phyloP scores from a whole-genome alignment of 129 eudicot species.

The Flaveria brownii region DNA sequence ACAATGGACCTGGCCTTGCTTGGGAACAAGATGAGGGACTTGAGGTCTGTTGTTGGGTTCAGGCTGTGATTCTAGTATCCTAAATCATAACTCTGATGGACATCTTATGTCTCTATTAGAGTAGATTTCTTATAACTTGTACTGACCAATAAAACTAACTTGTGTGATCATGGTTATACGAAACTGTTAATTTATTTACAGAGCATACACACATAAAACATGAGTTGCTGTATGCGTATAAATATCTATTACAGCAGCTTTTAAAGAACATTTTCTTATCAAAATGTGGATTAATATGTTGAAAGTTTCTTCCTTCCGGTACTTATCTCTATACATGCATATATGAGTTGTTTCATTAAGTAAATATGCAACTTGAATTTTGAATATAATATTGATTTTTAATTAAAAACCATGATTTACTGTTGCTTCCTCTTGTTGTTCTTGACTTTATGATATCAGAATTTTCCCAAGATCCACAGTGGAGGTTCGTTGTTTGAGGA shows the following conservation, averaged over 20 bases:
- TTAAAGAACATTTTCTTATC: not conserved
- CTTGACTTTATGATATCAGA: constrained; percentile 55
- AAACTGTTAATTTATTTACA: constrained; percentile 16
- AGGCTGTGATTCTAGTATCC: constrained; percentile 89
- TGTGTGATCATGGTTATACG: not conserved
- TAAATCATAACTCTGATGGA: constrained; percentile 38
- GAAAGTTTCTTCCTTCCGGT: constrained; percentile 8
- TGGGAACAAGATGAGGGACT: constrained; percentile 99
- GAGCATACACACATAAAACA: not conserved
- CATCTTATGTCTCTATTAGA: constrained; percentile 10
- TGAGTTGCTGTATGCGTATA: constrained; percentile 5
- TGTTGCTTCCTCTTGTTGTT: constrained; percentile 27
- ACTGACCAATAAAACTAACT: constrained; percentile 25
- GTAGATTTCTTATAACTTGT: constrained; percentile 4
- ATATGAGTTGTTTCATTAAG: constrained; percentile 5
- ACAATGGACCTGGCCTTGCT: constrained; percentile 94
- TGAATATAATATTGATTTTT: constrained; percentile 10
- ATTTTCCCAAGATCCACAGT: constrained; percentile 31
- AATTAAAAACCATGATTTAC: constrained; percentile 16
- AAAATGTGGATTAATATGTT: constrained; percentile 10
- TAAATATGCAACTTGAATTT: constrained; percentile 13
- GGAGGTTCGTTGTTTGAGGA: constrained; percentile 49
- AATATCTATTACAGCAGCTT: not conserved
- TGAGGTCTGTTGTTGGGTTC: constrained; percentile 99
- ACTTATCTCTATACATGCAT: not conserved